These are phyloP conservation scores for Acrocalymma vagum DNA, from an alignment of 2,329 filamentous ascomycete species.

Conservation along the genomic window DNA sequence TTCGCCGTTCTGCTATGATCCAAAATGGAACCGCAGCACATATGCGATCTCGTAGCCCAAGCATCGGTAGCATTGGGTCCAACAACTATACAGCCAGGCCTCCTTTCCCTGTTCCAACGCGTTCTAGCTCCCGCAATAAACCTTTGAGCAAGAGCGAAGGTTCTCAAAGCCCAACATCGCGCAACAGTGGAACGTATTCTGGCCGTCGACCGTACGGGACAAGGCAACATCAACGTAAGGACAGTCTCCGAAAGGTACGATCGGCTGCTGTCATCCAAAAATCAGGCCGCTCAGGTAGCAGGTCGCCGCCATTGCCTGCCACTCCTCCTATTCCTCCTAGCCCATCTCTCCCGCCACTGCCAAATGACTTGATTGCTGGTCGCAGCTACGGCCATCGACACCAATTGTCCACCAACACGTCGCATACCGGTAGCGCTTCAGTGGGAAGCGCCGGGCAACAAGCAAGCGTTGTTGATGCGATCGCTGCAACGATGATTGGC, in stretches of 20 bases:
- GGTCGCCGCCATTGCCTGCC: slow-evolving; percentile 69
- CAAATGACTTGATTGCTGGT: slow-evolving; percentile 71
- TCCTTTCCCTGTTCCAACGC: slow-evolving; percentile 89
- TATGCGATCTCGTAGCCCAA: slow-evolving; percentile 71
- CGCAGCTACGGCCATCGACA: slow-evolving; percentile 57
- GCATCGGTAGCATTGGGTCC: slow-evolving; percentile 63
- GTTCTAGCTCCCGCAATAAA: slow-evolving; percentile 84
- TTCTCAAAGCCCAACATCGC: slow-evolving; percentile 76
- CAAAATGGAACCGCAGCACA: slow-evolving; percentile 80
- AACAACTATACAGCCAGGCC: slow-evolving; percentile 60
- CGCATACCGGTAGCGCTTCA: slow-evolving; percentile 64
- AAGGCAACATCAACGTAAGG: slow-evolving; percentile 57
- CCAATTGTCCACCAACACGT: slow-evolving; percentile 69
- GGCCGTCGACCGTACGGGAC: slow-evolving; percentile 50
- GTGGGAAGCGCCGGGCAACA: slow-evolving; percentile 69
- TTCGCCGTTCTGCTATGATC: slow-evolving; percentile 82
- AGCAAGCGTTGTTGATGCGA: slow-evolving; percentile 90
- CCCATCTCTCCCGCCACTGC: slow-evolving; percentile 75
- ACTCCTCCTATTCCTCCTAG: slow-evolving; percentile 75
- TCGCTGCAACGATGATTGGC: slow-evolving; percentile 97
- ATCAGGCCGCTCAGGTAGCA: slow-evolving; percentile 54
- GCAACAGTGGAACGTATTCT: slow-evolving; percentile 49
- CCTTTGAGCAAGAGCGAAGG: slow-evolving; percentile 77
- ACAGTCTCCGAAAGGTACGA: slow-evolving; percentile 79
- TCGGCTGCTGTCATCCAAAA: slow-evolving; percentile 78